Conservation (phyloP, 192 early-diverging fungal species). For the Coemansia aciculifera region DNA sequence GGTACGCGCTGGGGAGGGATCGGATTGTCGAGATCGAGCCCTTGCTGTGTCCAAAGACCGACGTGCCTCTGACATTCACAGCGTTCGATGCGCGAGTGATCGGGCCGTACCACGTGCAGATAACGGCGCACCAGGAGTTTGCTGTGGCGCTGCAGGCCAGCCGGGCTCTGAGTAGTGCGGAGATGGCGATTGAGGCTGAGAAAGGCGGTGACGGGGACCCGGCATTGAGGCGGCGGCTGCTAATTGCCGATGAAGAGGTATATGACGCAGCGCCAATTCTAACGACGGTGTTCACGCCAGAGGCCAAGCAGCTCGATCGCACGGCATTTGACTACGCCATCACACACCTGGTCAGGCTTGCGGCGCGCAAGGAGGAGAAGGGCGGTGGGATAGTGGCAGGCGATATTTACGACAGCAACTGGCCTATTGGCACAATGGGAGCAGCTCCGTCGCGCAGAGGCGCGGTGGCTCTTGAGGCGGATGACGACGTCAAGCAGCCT, state of each 20-base stretch:
- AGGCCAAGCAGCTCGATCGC: slow-evolving; percentile 25
- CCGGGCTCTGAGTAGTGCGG: slow-evolving; percentile 6
- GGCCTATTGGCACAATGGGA: slow-evolving; percentile 39
- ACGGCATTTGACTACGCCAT: slow-evolving; percentile 38
- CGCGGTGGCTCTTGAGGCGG: not conserved
- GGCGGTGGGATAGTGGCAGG: slow-evolving; percentile 20
- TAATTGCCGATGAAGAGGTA: slow-evolving; percentile 51
- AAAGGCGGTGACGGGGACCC: not conserved
- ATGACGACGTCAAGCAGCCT: slow-evolving; percentile 7
- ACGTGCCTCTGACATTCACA: slow-evolving; percentile 33
- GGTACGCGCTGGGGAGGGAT: slow-evolving; percentile 48
- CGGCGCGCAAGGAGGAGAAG: not conserved
- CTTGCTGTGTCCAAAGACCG: slow-evolving; percentile 42
- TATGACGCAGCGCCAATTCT: slow-evolving; percentile 51
- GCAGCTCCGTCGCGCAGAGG: not conserved
- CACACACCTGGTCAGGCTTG: slow-evolving; percentile 15
- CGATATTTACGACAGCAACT: slow-evolving; percentile 37
- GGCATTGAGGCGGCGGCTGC: slow-evolving; percentile 16
- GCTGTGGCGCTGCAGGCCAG: slow-evolving; percentile 50
- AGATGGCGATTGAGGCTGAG: slow-evolving; percentile 1
- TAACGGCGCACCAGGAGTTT: slow-evolving; percentile 54
- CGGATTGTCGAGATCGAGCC: slow-evolving; percentile 48
- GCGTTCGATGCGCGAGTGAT: slow-evolving; percentile 46
- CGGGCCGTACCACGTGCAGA: slow-evolving; percentile 47
- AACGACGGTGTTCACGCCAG: slow-evolving; percentile 45